Base-by-base conservation (phyloP, 345 rosid genomes). In the Cardiospermum halicacabum region DNA sequence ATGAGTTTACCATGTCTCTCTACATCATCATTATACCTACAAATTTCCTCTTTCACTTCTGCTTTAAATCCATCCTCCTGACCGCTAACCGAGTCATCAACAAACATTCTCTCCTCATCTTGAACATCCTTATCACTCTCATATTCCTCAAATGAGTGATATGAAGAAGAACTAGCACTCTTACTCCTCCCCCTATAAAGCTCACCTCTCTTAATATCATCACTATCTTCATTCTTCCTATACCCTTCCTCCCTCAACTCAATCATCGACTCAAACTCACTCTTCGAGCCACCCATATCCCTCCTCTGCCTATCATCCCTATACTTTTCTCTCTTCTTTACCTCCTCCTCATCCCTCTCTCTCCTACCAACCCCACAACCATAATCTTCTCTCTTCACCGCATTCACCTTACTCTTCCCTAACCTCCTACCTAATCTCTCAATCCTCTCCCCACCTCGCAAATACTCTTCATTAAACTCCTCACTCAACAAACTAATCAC, bases 401-500 rank as follows among this genome's bases (percentile, higher is more conserved):
- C 36, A 21, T 59, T 56, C 40, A 61, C 70, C 68, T 54, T 80
- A 51, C 68, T 78, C 72, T 73, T 85, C 79, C 70, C 76, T 70
- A 70, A 65, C 37, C 73, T 82, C 80, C 67, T 73, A 34, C 58
- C 66, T 13, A 62, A 65, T 5, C 67, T 74, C 75, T 66, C 69
- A 2, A 50, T 67, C 70, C 78, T 74, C 65, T 70, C 75, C 57
- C 67, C 55, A 34, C 53, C 59, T 48, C 65, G 72, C 58, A 71
- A 69, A 63, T 55, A 63, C 49, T 79, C 87, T 61, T 69, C 85
- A 55, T 67, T 51, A 42, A 85, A 24, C 58, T 87, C 88, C 73
- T 90, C 96, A 72, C 89, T 78, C 74, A 93, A 81, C 75, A 93
- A 82, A 77, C 83, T 84, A 68, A 93, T 74, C 61, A 93, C 69